These are phyloP conservation scores for Arthrobotrys sphaeroides DNA, from an alignment of 2,329 filamentous ascomycete species.

Conservation along the genomic window DNA sequence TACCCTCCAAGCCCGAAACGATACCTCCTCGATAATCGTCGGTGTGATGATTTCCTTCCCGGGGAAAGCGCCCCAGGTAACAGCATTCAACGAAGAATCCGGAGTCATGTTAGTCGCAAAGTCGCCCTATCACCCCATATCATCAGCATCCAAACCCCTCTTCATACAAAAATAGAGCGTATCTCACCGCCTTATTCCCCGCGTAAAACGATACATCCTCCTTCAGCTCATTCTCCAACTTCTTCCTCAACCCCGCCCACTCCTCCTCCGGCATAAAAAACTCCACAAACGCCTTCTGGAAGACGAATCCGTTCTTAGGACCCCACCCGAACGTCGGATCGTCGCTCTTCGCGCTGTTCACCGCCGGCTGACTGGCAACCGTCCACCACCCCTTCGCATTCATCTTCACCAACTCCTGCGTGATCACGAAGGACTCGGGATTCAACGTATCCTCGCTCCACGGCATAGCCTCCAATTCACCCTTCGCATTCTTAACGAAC, in stretches of 20 bases:
- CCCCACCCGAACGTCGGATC: constrained; percentile 92
- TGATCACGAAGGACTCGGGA: constrained; percentile 84
- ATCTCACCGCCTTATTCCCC: constrained; percentile 67
- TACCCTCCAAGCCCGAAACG: constrained; percentile 84
- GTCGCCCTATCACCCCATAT: constrained; percentile 55
- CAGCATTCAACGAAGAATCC: constrained; percentile 74
- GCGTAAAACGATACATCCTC: constrained; percentile 87
- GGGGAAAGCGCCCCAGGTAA: constrained; percentile 95
- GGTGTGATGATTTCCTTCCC: constrained; percentile 96
- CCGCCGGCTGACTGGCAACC: constrained; percentile 91
- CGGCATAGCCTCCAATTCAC: constrained; percentile 81
- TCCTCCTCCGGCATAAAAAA: constrained; percentile 83
- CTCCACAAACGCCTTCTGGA: constrained; percentile 98
- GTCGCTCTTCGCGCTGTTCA: constrained; percentile 81
- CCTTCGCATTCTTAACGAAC: constrained; percentile 82
- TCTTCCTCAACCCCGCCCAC: constrained; percentile 73
- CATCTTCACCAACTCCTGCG: constrained; percentile 75
- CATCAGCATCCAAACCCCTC: neutral
- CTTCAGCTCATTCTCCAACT: constrained; percentile 68
- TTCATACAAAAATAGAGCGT: neutral
- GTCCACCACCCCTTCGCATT: constrained; percentile 94
- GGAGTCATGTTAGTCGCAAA: constrained; percentile 55
- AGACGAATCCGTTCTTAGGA: constrained; percentile 89
- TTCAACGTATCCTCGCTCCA: constrained; percentile 93
- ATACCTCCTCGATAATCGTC: constrained; percentile 95